phyloP scores from a whole-genome alignment of 2,329 filamentous ascomycete species.

The Aspergillus sp. region DNA sequence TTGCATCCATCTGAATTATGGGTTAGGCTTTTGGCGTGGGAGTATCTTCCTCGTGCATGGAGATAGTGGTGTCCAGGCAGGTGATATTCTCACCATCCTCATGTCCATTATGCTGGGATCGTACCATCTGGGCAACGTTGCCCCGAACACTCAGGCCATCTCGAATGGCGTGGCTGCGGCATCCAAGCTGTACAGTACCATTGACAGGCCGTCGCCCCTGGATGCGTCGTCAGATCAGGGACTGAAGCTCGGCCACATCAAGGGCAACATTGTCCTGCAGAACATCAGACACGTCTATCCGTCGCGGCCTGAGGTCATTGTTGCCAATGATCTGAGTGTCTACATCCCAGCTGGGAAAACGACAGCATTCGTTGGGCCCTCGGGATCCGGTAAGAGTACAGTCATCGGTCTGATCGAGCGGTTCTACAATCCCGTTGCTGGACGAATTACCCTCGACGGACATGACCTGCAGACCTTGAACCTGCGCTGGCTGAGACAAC shows the following conservation, averaged over 20 bases:
- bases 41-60: conserved; percentile 28
- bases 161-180: conserved; percentile 46
- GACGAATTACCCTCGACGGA: conserved; percentile 64
- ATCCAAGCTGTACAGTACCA: conserved; percentile 41
- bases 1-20: conserved; percentile 36
- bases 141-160: conserved; percentile 45
- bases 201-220: conserved; percentile 43
- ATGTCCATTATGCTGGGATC: conserved; percentile 40
- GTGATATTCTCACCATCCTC: conserved; percentile 32
- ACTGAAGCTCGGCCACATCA: conserved; percentile 23
- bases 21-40: conserved; percentile 39
- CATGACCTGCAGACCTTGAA: conserved; percentile 74
- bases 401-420: conserved; percentile 58
- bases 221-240: conserved; percentile 38
- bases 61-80: conserved; percentile 22
- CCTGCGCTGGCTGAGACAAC: conserved; percentile 54
- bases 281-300: conserved; percentile 52
- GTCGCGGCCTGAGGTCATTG: conserved; percentile 45
- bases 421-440: conserved; percentile 59
- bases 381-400: conserved; percentile 42
- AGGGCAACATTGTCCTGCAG: conserved; percentile 43
- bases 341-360: conserved; percentile 50
- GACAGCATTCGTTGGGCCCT: conserved; percentile 61
- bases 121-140: conserved; percentile 40
- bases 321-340: conserved; percentile 48